Evolutionary conservation across 108 stramenopile species (phyloP).

Genomic region (Pseudonitzschia multistriata): DNA sequence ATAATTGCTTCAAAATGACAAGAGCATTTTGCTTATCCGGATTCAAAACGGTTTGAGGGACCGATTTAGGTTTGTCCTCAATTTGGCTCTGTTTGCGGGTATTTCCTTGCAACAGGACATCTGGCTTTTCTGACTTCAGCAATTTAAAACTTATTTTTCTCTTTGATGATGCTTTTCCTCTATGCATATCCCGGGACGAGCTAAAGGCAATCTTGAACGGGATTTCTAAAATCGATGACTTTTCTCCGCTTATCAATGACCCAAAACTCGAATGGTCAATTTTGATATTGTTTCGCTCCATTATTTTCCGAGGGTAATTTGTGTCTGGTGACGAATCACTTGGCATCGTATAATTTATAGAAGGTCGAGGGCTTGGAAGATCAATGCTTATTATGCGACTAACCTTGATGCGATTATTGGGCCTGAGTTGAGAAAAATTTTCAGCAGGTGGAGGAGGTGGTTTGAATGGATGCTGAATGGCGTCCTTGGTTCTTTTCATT

Average conservation of each 20-base stretch:
- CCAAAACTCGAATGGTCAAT: slow-evolving; percentile 19
- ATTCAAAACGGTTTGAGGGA: slow-evolving; percentile 8
- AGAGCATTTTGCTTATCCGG: slow-evolving; percentile 26
- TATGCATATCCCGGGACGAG: neutral
- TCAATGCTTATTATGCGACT: slow-evolving; percentile 19
- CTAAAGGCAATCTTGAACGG: slow-evolving; percentile 15
- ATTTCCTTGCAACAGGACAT: neutral
- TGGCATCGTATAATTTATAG: neutral
- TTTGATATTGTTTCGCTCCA: slow-evolving; percentile 1
- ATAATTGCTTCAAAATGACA: slow-evolving; percentile 27
- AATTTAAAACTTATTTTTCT: slow-evolving; percentile 1
- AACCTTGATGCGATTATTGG: slow-evolving; percentile 30
- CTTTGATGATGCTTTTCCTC: neutral
- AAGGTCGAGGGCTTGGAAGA: slow-evolving; percentile 26
- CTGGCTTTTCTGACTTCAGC: neutral
- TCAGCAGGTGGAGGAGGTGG: slow-evolving; percentile 62
- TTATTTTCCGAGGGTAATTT: neutral
- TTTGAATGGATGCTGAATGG: slow-evolving; percentile 43
- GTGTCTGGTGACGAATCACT: neutral
- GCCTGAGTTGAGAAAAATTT: slow-evolving; percentile 13
- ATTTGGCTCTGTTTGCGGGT: neutral
- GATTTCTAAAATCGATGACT: neutral
- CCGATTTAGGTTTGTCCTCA: neutral
- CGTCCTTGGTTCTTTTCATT: slow-evolving; percentile 23
- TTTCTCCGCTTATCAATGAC: neutral